phyloP scores from a whole-genome alignment of 2,329 filamentous ascomycete genomes.

The Fusarium robinianum region DNA sequence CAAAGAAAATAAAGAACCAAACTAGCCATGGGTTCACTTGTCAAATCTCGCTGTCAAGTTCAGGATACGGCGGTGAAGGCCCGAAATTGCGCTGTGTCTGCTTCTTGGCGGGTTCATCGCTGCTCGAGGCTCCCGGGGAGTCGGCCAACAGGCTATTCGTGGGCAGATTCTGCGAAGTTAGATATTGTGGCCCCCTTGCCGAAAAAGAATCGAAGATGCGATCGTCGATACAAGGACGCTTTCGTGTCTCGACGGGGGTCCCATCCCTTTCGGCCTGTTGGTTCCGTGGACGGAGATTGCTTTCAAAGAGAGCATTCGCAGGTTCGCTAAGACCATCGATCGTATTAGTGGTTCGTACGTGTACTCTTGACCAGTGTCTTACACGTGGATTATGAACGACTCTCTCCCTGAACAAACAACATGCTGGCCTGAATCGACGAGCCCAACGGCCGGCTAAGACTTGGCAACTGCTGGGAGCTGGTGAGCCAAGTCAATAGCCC shows the following conservation, averaged over 20 bases:
- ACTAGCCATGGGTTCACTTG: background rate
- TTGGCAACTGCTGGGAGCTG: too few relatives aligned
- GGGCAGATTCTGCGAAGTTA: constrained; percentile 19
- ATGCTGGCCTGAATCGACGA: too few relatives aligned
- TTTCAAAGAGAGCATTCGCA: too few relatives aligned
- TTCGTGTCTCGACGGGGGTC: constrained; percentile 19
- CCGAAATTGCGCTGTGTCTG: constrained; percentile 15
- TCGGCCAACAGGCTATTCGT: constrained; percentile 20
- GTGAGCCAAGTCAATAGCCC: too few relatives aligned
- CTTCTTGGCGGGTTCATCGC: background rate
- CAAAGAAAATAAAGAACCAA: constrained; percentile 10
- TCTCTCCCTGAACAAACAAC: too few relatives aligned
- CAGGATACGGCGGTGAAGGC: constrained; percentile 13
- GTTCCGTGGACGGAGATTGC: too few relatives aligned
- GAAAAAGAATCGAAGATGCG: constrained; percentile 15
- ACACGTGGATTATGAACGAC: too few relatives aligned
- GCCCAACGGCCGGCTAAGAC: too few relatives aligned
- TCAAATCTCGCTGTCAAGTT: constrained; percentile 13
- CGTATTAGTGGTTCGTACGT: too few relatives aligned
- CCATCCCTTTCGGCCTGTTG: too few relatives aligned
- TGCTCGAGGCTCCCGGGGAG: background rate
- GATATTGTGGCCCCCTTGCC: constrained; percentile 22
- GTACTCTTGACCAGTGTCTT: too few relatives aligned
- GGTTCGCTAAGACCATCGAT: too few relatives aligned
- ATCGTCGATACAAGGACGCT: constrained; percentile 21